Evolutionary conservation across 768 basidiomycete genomes (phyloP), one percentile per base, ranked within the genome.

Genomic region (Suillus subalutaceus): DNA sequence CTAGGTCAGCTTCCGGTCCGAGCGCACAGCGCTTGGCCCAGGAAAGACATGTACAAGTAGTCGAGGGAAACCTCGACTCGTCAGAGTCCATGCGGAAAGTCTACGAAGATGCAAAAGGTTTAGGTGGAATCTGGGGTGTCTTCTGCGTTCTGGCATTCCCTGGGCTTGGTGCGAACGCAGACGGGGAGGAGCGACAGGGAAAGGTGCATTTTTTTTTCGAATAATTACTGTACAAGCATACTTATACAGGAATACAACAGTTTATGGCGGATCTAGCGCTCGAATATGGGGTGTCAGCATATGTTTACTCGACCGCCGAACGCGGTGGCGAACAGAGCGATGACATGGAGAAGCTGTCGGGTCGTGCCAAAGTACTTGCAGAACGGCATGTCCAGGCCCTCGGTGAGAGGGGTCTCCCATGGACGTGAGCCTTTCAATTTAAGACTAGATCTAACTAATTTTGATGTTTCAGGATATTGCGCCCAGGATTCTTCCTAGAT

Each of bases 401-500:
- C 0, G 76, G 77, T 20, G 57, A 66, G 6, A 74, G 74, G 57
- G 78, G 77, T 1, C 66, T 81, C 6, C 69, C 66, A 15, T 81
- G 80, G 81, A 81, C 79, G 81, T 81, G 59, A 63, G 81, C 74
- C 23, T 35, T 32, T 61, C n/a, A 53, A 10, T 6, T 40, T 26
- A 1, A 30, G 44, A 43, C 38, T 2, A 38, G 41, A 43, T 37
- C 30, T n/a, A 53, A 62, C 56, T 6, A 7, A 35, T 23, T 35
- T 35, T 58, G 12, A 9, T 2, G 5, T 35, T 7, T 46, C 65
- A 82, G 80, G 20, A 79, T 83, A 60, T 60, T 83, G 30, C 80
- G 81, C 7, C 81, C 81, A 4, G 77, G 72, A 10, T 80, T 82
- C 64, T 83, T 83, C 68, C 79, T 82, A 80, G 82, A 82, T 60